These are phyloP conservation scores for Entelexis paramagnoliae DNA, from an alignment of 1,139 yeast species.

Conservation along the genomic window DNA sequence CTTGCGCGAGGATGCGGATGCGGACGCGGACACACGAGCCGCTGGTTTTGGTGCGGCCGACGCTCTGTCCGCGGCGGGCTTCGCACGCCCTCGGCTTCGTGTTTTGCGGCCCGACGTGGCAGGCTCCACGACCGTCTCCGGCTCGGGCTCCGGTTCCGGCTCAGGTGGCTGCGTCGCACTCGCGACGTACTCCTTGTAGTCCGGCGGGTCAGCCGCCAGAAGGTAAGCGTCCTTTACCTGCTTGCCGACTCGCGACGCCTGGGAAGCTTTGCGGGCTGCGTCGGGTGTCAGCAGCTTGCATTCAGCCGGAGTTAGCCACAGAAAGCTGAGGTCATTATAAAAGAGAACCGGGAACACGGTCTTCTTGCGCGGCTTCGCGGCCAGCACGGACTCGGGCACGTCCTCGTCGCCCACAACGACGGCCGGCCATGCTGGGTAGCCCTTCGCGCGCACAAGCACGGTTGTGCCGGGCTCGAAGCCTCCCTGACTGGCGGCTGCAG, in stretches of 20 bases:
- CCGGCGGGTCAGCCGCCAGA: constrained; percentile 35
- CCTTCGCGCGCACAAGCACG: constrained; percentile 33
- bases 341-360: constrained; percentile 32
- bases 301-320: constrained; percentile 31
- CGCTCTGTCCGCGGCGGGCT: constrained; percentile 11
- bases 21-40: background rate
- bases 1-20: background rate
- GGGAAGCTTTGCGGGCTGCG: constrained; percentile 25
- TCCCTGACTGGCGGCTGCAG: background rate
- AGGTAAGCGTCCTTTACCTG: constrained; percentile 44
- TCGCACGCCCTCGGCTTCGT: constrained; percentile 12
- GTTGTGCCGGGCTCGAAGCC: constrained; percentile 27
- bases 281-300: constrained; percentile 28
- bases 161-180: constrained; percentile 25
- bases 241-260: constrained; percentile 20
- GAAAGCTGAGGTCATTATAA: constrained; percentile 26
- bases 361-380: constrained; percentile 26
- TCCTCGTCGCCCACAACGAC: constrained; percentile 28
- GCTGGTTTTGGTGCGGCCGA: background rate
- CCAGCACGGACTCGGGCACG: constrained; percentile 27
- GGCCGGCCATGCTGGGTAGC: constrained; percentile 37
- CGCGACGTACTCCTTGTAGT: constrained; percentile 26
- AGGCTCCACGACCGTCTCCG: background rate
- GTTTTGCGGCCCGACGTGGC: constrained; percentile 11
- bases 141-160: constrained; percentile 24